Evolutionary conservation across 345 rosid species (phyloP).

Genomic region (Cardamine occulta): DNA sequence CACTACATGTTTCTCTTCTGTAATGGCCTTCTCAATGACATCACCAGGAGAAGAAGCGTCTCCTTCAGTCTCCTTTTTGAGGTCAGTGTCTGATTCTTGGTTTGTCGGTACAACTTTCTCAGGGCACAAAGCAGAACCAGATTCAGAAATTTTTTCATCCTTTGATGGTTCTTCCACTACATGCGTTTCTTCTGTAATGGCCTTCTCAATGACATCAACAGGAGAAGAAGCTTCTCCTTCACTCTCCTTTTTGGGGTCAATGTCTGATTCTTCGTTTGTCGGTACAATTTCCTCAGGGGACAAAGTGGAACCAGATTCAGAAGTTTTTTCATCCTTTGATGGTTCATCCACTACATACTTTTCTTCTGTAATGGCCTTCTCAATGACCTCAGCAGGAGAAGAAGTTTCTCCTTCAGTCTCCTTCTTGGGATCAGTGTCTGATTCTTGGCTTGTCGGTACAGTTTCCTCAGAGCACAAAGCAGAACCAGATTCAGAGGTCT

Average conservation of each 20-base stretch:
- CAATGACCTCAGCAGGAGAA: slow-evolving; percentile 20
- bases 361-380: slow-evolving; percentile 36
- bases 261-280: slow-evolving; percentile 22
- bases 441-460: slow-evolving; percentile 12
- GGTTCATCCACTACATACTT: slow-evolving; percentile 26
- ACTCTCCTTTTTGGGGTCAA: slow-evolving; percentile 14
- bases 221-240: slow-evolving; percentile 21
- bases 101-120: slow-evolving; percentile 5
- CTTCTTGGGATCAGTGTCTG: slow-evolving; percentile 9
- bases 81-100: slow-evolving; percentile 12
- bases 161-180: slow-evolving; percentile 32
- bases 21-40: slow-evolving; percentile 27
- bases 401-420: slow-evolving; percentile 21
- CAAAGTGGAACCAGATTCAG: slow-evolving; percentile 17
- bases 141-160: slow-evolving; percentile 25
- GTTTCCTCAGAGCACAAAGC: slow-evolving; percentile 10
- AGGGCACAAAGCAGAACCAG: slow-evolving; percentile 1
- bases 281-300: slow-evolving; percentile 7
- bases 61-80: slow-evolving; percentile 22
- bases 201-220: slow-evolving; percentile 29
- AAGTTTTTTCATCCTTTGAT: slow-evolving; percentile 33
- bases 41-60: slow-evolving; percentile 9
- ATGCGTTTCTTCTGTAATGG: slow-evolving; percentile 28
- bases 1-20: slow-evolving; percentile 36
- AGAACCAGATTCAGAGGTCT: slow-evolving; percentile 25